Evolutionary conservation across 202 grass and related monocot genomes (phyloP).

Genomic region (Dendrocalamus latiflorus): DNA sequence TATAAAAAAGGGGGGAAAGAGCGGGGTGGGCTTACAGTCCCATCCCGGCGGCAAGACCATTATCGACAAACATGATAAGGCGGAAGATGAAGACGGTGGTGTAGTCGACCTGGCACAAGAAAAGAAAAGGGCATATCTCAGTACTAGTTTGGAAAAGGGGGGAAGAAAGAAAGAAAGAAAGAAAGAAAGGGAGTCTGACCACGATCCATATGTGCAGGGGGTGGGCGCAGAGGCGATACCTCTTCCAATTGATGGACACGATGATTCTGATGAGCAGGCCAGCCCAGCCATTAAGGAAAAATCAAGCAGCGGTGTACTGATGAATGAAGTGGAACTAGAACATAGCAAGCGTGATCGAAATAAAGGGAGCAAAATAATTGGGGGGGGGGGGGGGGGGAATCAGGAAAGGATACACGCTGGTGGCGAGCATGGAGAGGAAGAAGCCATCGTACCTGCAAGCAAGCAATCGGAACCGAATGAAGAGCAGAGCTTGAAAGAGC

Average conservation of each 20-base stretch:
- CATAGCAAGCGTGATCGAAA: not conserved
- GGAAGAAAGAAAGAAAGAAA: too few species aligned
- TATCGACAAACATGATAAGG: slow-evolving; percentile 91
- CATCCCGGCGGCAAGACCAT: slow-evolving; percentile 83
- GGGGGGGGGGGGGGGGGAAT: not conserved
- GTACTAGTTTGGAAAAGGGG: not conserved
- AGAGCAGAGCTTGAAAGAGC: not conserved
- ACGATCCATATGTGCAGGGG: slow-evolving; percentile 98
- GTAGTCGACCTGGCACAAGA: slow-evolving; percentile 70
- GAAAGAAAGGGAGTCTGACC: slow-evolving; percentile 31
- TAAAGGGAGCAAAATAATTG: not conserved
- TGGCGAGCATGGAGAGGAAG: slow-evolving; percentile 95
- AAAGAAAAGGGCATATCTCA: too few species aligned
- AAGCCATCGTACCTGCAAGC: slow-evolving; percentile 98
- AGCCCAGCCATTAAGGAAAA: slow-evolving; percentile 24
- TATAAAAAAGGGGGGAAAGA: not conserved
- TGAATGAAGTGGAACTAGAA: not conserved
- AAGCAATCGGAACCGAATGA: not conserved
- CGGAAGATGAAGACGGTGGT: slow-evolving; percentile 91
- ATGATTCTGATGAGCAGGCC: slow-evolving; percentile 53
- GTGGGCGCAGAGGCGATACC: slow-evolving; percentile 76
- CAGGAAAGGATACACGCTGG: slow-evolving; percentile 77
- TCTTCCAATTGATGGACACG: slow-evolving; percentile 95
- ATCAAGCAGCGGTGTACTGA: not conserved
- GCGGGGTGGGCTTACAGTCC: slow-evolving; percentile 63